Conservation (phyloP, 202 grass and related monocot genomes). For the Carex sylvatica region DNA sequence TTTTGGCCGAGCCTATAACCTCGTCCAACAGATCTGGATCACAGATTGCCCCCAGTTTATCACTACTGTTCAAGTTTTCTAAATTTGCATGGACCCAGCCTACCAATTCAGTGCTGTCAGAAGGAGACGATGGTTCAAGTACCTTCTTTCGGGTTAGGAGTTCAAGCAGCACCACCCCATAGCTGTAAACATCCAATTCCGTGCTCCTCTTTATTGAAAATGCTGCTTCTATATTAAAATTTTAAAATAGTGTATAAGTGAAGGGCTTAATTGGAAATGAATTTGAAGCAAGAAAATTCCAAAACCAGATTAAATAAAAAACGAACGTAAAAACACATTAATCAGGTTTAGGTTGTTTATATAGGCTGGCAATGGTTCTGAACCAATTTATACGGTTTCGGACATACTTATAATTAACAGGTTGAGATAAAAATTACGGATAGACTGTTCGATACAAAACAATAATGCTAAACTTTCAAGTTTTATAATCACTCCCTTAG, state of each 20-base stretch:
- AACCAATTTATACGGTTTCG: neutral
- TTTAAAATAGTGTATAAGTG: neutral
- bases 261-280: neutral
- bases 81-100: conserved; percentile 39
- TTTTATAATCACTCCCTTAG: neutral
- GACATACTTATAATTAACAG: neutral
- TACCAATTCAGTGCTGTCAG: conserved; percentile 39
- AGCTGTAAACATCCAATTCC: conserved; percentile 76
- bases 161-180: conserved; percentile 64
- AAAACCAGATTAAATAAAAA: neutral
- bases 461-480: neutral
- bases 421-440: neutral
- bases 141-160: conserved; percentile 53
- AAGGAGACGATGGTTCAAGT: conserved; percentile 44
- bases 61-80: conserved; percentile 16
- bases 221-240: conserved; percentile 45
- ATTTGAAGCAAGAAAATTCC: neutral
- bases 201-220: conserved; percentile 47
- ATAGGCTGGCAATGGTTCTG: neutral
- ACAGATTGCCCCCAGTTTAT: conserved; percentile 40
- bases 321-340: neutral
- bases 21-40: conserved; percentile 48
- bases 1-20: conserved; percentile 36
- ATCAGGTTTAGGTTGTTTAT: neutral
- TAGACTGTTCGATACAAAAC: neutral